These are phyloP conservation scores for Panicum miliaceum DNA, from an alignment of 176 grass and related monocot genomes.

Conservation along the genomic window DNA sequence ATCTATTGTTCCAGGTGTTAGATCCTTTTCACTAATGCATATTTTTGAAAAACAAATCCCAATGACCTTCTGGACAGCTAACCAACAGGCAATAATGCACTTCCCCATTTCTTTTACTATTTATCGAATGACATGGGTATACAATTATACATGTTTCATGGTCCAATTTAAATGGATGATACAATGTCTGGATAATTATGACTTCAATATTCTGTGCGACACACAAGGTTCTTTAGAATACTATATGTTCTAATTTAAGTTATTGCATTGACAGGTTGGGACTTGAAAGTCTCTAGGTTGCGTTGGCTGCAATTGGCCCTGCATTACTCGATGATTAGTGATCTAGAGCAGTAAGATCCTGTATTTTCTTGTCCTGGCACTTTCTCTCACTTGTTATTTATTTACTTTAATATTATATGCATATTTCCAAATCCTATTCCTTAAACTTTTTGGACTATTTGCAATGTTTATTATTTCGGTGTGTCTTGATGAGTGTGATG, in stretches of 20 bases:
- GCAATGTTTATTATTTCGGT: slow-evolving; percentile 23
- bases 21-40: slow-evolving; percentile 15
- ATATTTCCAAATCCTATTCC: not conserved
- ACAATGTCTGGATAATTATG: not conserved
- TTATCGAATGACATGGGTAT: slow-evolving; percentile 16
- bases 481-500: slow-evolving; percentile 12
- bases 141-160: not conserved
- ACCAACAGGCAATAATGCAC: slow-evolving; percentile 20
- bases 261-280: slow-evolving; percentile 83
- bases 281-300: slow-evolving; percentile 76
- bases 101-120: slow-evolving; percentile 29
- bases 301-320: slow-evolving; percentile 88
- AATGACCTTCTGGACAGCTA: not conserved
- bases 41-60: slow-evolving; percentile 14
- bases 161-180: slow-evolving; percentile 16
- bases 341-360: slow-evolving; percentile 90
- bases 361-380: slow-evolving; percentile 4
- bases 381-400: slow-evolving; percentile 32
- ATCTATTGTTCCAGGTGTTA: slow-evolving; percentile 6
- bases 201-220: slow-evolving; percentile 23
- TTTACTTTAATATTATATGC: slow-evolving; percentile 22
- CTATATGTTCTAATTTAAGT: slow-evolving; percentile 34
- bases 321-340: slow-evolving; percentile 70
- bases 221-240: not conserved
- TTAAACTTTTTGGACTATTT: slow-evolving; percentile 27